Conservation (phyloP, 345 rosid species). For the Alliaria petiolata region DNA sequence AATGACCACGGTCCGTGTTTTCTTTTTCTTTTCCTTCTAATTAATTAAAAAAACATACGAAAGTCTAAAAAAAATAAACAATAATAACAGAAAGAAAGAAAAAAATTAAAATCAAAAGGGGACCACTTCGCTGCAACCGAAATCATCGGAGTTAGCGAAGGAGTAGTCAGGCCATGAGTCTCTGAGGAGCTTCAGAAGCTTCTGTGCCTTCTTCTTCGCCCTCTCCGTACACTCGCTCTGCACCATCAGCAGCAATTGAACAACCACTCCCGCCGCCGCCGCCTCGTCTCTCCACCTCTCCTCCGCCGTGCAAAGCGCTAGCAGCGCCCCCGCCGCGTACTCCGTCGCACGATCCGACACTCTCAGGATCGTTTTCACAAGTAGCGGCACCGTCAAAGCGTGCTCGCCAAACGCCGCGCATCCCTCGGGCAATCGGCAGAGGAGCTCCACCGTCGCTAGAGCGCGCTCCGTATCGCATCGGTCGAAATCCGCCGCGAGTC, state of each 20-base stretch:
- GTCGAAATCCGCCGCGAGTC: constrained; percentile 65
- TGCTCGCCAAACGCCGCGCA: constrained; percentile 62
- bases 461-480: constrained; percentile 83
- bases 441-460: constrained; percentile 72
- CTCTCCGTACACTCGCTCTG: constrained; percentile 95
- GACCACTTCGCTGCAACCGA: constrained; percentile 67
- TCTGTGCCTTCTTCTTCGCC: constrained; percentile 91
- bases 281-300: constrained; percentile 71
- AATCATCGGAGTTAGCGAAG: constrained; percentile 63
- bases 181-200: constrained; percentile 70
- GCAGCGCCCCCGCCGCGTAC: constrained; percentile 83
- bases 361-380: constrained; percentile 70
- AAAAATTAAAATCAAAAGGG: constrained; percentile 52
- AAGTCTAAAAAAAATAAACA: constrained; percentile 10
- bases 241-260: constrained; percentile 70
- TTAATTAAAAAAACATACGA: constrained; percentile 1
- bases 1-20: not conserved
- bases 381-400: constrained; percentile 69
- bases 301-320: constrained; percentile 64
- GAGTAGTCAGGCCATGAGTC: constrained; percentile 81
- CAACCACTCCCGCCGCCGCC: constrained; percentile 77
- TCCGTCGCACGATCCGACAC: constrained; percentile 89
- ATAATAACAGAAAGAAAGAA: not conserved
- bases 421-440: constrained; percentile 68
- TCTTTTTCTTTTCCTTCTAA: not conserved